Percentiles rank a stretch among this genome's conserved stretches.
These are phyloP conservation scores for Colletotrichum sp. DNA, from an alignment of 2,329 filamentous ascomycete species.

Conservation along the genomic window DNA sequence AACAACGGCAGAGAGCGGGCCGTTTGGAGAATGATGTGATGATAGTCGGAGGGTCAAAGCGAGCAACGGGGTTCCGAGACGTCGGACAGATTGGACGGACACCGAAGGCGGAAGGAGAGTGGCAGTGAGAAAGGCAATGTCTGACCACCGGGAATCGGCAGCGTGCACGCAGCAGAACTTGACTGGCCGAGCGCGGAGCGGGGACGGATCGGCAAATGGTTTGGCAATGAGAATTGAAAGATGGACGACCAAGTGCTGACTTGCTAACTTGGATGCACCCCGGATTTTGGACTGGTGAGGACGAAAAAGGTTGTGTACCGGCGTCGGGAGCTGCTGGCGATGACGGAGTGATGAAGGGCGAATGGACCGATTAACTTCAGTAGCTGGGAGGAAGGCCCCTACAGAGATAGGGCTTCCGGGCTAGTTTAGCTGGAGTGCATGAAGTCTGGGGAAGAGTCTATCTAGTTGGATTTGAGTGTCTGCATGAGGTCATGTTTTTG, in stretches of 20 bases:
- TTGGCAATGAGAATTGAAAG: neutral
- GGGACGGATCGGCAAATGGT: neutral
- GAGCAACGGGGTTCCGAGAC: neutral
- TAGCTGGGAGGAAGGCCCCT: neutral
- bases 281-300: neutral
- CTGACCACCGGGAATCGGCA: neutral
- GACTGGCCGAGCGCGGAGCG: neutral
- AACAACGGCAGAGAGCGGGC: neutral
- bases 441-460: neutral
- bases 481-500: conserved; percentile 11
- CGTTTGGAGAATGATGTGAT: neutral
- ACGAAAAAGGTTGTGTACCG: neutral
- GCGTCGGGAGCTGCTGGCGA: neutral
- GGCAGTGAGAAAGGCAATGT: neutral
- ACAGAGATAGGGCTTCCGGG: neutral
- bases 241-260: neutral
- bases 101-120: neutral
- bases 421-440: conserved; percentile 7
- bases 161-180: neutral
- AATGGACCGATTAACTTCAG: conserved; percentile 1
- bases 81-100: conserved; percentile 6
- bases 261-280: neutral
- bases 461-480: neutral
- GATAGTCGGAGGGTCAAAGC: neutral
- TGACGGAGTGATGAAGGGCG: neutral